A percentile compares a stretch with the other conserved stretches of the same genome.
These are phyloP conservation scores for Zygosaccharomyces pseudobailii DNA, from an alignment of 1,139 yeast genomes.

Conservation along the genomic window DNA sequence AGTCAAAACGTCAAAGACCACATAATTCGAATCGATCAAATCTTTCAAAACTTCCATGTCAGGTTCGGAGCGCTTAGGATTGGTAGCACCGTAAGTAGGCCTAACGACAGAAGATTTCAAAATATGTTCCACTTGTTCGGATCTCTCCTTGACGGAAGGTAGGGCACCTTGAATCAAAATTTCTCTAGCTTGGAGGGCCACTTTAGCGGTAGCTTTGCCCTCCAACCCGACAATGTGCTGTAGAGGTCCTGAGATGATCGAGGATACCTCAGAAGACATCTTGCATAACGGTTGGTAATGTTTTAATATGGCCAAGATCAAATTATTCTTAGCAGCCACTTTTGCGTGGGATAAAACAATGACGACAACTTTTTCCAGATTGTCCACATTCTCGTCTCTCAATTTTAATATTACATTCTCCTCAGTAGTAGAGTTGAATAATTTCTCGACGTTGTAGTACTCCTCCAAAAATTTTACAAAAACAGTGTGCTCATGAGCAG, in stretches of 20 bases:
- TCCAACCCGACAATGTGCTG: conserved; percentile 82
- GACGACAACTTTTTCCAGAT: conserved; percentile 65
- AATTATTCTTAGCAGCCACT: conserved; percentile 87
- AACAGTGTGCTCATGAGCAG: conserved; percentile 76
- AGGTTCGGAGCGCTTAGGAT: conserved; percentile 75
- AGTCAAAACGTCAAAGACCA: conserved; percentile 90
- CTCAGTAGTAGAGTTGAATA: conserved; percentile 74
- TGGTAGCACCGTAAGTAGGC: conserved; percentile 80
- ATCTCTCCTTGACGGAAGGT: conserved; percentile 93
- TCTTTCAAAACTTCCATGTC: conserved; percentile 75
- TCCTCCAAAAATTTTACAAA: conserved; percentile 65
- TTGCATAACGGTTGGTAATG: conserved; percentile 74
- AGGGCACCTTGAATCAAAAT: conserved; percentile 91
- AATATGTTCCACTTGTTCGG: conserved; percentile 95
- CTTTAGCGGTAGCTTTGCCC: conserved; percentile 85
- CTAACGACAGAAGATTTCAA: conserved; percentile 88
- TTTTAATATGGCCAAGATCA: conserved; percentile 77
- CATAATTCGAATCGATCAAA: conserved; percentile 92
- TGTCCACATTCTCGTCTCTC: conserved; percentile 81
- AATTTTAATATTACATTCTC: conserved; percentile 81
- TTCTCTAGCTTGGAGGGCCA: conserved; percentile 94
- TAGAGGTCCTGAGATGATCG: conserved; percentile 63
- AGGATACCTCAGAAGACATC: conserved; percentile 62
- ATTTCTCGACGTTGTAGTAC: conserved; percentile 70
- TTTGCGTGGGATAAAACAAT: conserved; percentile 85